Evolutionary conservation across 768 basidiomycete species (phyloP), one percentile per base, ranked within the genome.

Genomic region (Tubosaeta sp.): DNA sequence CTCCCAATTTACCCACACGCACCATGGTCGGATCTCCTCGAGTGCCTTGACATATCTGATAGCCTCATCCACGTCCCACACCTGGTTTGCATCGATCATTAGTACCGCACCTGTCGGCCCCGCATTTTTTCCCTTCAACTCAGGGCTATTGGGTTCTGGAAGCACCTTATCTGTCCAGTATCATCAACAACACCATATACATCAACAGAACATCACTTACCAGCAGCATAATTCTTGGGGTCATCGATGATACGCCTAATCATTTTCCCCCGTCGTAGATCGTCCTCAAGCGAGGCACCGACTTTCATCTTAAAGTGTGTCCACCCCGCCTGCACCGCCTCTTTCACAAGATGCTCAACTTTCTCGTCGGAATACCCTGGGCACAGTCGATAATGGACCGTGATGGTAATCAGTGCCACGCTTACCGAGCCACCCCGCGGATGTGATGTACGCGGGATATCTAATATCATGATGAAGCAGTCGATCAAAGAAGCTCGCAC

Each of bases 241-340:
- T 96, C 86, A 64, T 96, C 94, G 61, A 96, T 94, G 65, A 96
- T 88, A 21, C 86, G 86, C 47, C 94, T 83, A 57, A 95, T 92
- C 62, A 96, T 76, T 59, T 77, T 83, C 12, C 90, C 90, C 43
- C 94, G 82, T 27, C 90, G 84, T 29, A 93, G 71, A 68, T 96
- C 94, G 63, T 86, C 82, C 25, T 82, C 79, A 46, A 80, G 76
- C 69, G 90, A 80, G 19, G 87, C 84, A 38, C 94, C 94, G 56
- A 96, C 93, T 72, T 97, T 96, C 84, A 95, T 91, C 74, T 96
- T 96, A 81, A 96, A 95, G 73, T 94, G 91, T 70, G 90, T 96
- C 82, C 94, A 96, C 19, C 94, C 94, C 30, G 78, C 80, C 8
- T 75, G 69, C 43, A 96, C 75, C n/a, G 91, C 89, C 60, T 91